Percentiles rank a stretch among this genome's conserved stretches.
phyloP scores from a whole-genome alignment of 2,329 filamentous ascomycete genomes.

The Chaetothyriales sp. region DNA sequence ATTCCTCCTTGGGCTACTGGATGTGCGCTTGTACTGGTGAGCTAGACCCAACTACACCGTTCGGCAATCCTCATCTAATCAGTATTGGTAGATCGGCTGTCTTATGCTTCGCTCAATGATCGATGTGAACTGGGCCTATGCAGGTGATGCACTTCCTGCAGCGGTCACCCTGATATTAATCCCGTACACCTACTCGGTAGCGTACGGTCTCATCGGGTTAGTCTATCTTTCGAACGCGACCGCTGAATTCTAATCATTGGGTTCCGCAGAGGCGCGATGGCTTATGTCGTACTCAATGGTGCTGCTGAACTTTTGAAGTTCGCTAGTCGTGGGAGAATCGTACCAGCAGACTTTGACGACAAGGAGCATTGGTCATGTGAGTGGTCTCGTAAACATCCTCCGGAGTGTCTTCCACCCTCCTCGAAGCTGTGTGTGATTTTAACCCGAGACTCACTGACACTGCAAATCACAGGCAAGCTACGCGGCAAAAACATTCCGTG shows the following conservation, averaged over 20 bases:
- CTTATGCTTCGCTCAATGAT: slow-evolving; percentile 45
- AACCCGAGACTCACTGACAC: background rate
- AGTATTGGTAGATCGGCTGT: slow-evolving; percentile 46
- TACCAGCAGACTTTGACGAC: slow-evolving; percentile 58
- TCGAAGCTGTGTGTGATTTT: background rate
- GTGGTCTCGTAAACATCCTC: slow-evolving; percentile 52
- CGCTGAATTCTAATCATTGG: too few species aligned
- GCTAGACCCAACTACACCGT: slow-evolving; percentile 41
- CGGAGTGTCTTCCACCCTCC: slow-evolving; percentile 44
- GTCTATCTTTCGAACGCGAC: too few species aligned
- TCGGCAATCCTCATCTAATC: slow-evolving; percentile 19
- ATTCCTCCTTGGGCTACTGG: slow-evolving; percentile 84
- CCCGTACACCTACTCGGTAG: slow-evolving; percentile 83
- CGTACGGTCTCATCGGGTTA: slow-evolving; percentile 58
- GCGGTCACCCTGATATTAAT: slow-evolving; percentile 74
- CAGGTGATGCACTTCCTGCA: slow-evolving; percentile 70
- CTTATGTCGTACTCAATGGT: slow-evolving; percentile 62
- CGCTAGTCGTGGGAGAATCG: slow-evolving; percentile 52
- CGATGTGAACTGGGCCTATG: slow-evolving; percentile 81
- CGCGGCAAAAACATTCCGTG: slow-evolving; percentile 1
- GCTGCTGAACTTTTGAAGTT: slow-evolving; percentile 54
- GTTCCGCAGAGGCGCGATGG: slow-evolving; percentile 45
- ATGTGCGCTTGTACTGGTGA: slow-evolving; percentile 74
- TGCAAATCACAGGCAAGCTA: slow-evolving; percentile 1
- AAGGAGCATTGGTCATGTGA: slow-evolving; percentile 70